Percentiles rank a stretch among this genome's conserved stretches.
Evolutionary conservation across 352 stramenopile genomes (phyloP).

Genomic region (Pythium diclinum): DNA sequence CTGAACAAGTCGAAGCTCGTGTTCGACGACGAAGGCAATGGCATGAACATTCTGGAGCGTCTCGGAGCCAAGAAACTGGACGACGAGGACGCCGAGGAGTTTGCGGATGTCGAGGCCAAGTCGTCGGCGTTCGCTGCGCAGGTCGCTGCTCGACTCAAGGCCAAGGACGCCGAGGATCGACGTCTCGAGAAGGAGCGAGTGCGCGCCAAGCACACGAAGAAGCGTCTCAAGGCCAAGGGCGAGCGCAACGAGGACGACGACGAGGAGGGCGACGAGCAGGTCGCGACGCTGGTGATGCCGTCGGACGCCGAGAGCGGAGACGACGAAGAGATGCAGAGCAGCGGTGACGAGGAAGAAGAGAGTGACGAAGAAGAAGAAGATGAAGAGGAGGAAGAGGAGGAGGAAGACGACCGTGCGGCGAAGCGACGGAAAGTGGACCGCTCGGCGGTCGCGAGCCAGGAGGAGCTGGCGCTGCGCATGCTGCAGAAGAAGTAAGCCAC

Average conservation of each 20-base stretch:
- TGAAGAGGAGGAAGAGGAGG: constrained; percentile 25
- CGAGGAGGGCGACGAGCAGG: constrained; percentile 32
- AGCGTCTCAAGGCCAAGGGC: constrained; percentile 80
- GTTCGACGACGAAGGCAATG: constrained; percentile 94
- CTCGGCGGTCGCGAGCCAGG: constrained; percentile 55
- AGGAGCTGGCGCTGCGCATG: constrained; percentile 78
- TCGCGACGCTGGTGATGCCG: constrained; percentile 21
- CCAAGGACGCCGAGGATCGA: constrained; percentile 79
- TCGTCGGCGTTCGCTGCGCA: constrained; percentile 58
- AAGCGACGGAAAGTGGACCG: constrained; percentile 46
- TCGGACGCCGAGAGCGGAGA: constrained; percentile 28
- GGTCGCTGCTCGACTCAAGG: constrained; percentile 63
- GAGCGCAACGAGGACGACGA: constrained; percentile 33
- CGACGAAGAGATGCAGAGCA: constrained; percentile 33
- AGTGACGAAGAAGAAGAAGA: constrained; percentile 27
- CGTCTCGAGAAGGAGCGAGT: constrained; percentile 83
- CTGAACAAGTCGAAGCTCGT: constrained; percentile 84
- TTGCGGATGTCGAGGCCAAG: constrained; percentile 67
- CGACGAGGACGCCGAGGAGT: constrained; percentile 29
- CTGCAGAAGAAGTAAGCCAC: constrained; percentile 48
- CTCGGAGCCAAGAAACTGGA: constrained; percentile 45
- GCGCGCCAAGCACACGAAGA: constrained; percentile 89
- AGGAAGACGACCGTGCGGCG: constrained; percentile 15
- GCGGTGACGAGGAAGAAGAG: constrained; percentile 28
- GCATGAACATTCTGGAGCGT: constrained; percentile 54